Conservation (phyloP, 768 basidiomycete genomes). For the Sporobolomyces phaffii region DNA sequence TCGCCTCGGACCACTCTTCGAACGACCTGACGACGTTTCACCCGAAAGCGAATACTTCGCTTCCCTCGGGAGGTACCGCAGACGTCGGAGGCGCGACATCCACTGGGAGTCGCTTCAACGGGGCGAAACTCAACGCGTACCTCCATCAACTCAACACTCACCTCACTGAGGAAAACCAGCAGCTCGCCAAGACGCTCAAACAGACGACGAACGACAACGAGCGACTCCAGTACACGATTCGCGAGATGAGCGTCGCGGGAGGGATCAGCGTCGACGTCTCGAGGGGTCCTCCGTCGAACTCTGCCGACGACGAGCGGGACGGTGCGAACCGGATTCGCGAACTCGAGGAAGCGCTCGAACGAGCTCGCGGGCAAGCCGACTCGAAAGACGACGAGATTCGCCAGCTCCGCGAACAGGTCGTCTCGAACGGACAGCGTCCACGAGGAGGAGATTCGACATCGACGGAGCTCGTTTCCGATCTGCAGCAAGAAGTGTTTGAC, state of each 20-base stretch:
- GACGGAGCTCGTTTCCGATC: slow-evolving; percentile 14
- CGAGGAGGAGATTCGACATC: not conserved
- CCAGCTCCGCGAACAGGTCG: not conserved
- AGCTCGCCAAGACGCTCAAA: slow-evolving; percentile 48
- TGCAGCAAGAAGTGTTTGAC: slow-evolving; percentile 40
- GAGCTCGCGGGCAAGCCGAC: not conserved
- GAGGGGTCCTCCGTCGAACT: not conserved
- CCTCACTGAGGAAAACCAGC: slow-evolving; percentile 77
- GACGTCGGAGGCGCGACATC: slow-evolving; percentile 54
- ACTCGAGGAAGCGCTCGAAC: slow-evolving; percentile 19
- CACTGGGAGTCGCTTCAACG: slow-evolving; percentile 62
- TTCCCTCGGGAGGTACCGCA: slow-evolving; percentile 63
- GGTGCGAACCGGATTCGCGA: slow-evolving; percentile 24
- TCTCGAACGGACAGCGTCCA: not conserved
- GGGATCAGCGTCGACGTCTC: slow-evolving; percentile 15
- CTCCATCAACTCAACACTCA: slow-evolving; percentile 75
- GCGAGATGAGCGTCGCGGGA: slow-evolving; percentile 32
- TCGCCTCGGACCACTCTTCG: slow-evolving; percentile 68
- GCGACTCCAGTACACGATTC: slow-evolving; percentile 13
- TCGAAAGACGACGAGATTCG: slow-evolving; percentile 18
- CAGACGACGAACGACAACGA: slow-evolving; percentile 24
- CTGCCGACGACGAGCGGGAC: not conserved
- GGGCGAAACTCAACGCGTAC: slow-evolving; percentile 75
- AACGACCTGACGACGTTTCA: slow-evolving; percentile 71
- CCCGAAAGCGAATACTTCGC: slow-evolving; percentile 71